Base-by-base conservation (phyloP, 2,329 filamentous ascomycete species). In the Fusarium sp. region DNA sequence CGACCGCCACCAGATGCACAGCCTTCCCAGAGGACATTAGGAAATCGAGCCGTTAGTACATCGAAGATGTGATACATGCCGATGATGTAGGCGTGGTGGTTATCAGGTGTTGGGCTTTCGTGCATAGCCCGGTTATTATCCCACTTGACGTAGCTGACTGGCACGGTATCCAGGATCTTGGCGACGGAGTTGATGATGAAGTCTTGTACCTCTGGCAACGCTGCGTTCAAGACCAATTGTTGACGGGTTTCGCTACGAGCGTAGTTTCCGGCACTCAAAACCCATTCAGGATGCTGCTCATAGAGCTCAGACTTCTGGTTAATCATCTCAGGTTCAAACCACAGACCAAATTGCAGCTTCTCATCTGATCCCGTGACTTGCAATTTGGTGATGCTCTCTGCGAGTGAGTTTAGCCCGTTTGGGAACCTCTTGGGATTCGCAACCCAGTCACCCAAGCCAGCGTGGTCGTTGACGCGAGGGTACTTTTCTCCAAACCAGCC, bases 261-360 rank as follows among this genome's bases (percentile, higher is more conserved):
- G 70, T 91, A 87, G 1, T 80, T 75, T 6, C 85, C 87, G 0
- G 88, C 84, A 57, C 88, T 84, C 53, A 91, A 71, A 5, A 82
- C 87, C 89, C 89, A 91, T 57, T 91, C 88, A 0, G 89, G 89
- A 67, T 91, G 89, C 44, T 87, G 78, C 1, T 83, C 76, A 73
- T 91, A 91, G 3, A 91, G 80, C 3, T 81, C 84, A 0, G 89
- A 91, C 54, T 88, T 86, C 2, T 86, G 85, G 58, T 88, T 90
- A 50, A 91, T 85, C 89, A 91, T 91, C 70, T 91, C 89, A 0
- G 88, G 89, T 73, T 91, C 89, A 3, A 91, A 82, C 89, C 89
- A 91, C 5, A 91, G 81, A 17, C 89, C 89, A 66, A 91, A 91
- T 14, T 84, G 81, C 46, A 91, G 75, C 3, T 84, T 81, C 0